Evolutionary conservation across 345 rosid genomes (phyloP).

Genomic region (Moricandia moricandioides): DNA sequence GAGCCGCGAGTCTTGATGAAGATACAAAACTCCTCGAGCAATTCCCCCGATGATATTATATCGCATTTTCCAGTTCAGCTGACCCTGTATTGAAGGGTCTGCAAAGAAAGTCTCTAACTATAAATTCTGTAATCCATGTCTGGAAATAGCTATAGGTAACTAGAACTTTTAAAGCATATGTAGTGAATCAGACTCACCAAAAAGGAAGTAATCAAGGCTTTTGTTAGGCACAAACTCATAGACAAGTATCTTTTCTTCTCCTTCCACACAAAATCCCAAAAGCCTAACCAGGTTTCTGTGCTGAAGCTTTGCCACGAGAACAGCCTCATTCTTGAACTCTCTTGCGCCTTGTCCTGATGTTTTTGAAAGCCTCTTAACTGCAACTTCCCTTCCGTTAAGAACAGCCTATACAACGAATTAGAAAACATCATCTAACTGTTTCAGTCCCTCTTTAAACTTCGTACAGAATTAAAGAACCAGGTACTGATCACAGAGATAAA

Average conservation of each 20-base stretch:
- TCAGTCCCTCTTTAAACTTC: not conserved
- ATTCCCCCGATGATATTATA: conserved; percentile 35
- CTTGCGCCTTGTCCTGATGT: conserved; percentile 28
- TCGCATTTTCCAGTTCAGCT: conserved; percentile 47
- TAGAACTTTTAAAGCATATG: not conserved
- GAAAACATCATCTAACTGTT: not conserved
- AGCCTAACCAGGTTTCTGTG: conserved; percentile 31
- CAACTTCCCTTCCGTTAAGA: conserved; percentile 11
- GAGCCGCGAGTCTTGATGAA: not conserved
- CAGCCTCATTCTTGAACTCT: conserved; percentile 37
- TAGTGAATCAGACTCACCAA: not conserved
- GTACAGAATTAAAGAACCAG: not conserved
- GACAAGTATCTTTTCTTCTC: conserved; percentile 25
- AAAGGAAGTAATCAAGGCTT: conserved; percentile 33
- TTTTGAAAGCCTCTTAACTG: conserved; percentile 25
- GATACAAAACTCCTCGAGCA: not conserved
- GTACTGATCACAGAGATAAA: not conserved
- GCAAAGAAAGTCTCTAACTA: not conserved
- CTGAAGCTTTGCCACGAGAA: conserved; percentile 30
- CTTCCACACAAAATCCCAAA: conserved; percentile 19
- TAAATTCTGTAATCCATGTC: not conserved
- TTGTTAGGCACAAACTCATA: conserved; percentile 34
- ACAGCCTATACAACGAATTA: not conserved
- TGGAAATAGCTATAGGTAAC: not conserved
- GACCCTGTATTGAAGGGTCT: conserved; percentile 38